Evolutionary conservation across 2,329 filamentous ascomycete genomes (phyloP).

Genomic region (Cordyceps farinosa): DNA sequence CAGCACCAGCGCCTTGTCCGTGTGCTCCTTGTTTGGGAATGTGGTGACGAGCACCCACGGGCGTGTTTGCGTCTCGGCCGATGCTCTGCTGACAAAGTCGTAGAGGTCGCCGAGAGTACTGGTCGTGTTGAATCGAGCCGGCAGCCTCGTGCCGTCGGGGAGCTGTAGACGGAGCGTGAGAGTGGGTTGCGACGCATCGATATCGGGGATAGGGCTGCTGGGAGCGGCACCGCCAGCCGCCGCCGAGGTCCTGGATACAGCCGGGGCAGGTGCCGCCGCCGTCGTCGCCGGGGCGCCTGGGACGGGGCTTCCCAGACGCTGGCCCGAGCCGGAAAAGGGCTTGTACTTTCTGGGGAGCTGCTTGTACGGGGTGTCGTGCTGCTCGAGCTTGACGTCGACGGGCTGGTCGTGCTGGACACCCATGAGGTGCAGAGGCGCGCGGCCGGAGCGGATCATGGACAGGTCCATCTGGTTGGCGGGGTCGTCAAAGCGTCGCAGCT

Average conservation of each 20-base stretch:
- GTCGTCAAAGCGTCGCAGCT: conserved; percentile 74
- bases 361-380: conserved; percentile 68
- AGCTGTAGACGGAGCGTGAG: conserved; percentile 73
- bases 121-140: conserved; percentile 77
- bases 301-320: conserved; percentile 72
- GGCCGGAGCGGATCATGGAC: conserved; percentile 71
- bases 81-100: conserved; percentile 65
- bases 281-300: conserved; percentile 49
- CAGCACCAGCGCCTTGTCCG: conserved; percentile 58
- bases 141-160: conserved; percentile 70
- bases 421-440: conserved; percentile 74
- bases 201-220: conserved; percentile 30
- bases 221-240: neutral
- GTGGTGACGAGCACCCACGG: conserved; percentile 75
- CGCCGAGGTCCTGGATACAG: conserved; percentile 32
- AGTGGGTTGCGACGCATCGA: conserved; percentile 65
- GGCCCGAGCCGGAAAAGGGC: conserved; percentile 69
- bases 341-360: conserved; percentile 71
- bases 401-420: conserved; percentile 71
- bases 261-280: conserved; percentile 28
- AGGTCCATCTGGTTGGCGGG: conserved; percentile 69
- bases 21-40: conserved; percentile 78
- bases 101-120: conserved; percentile 78
- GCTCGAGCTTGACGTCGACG: conserved; percentile 74
- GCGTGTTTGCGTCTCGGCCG: conserved; percentile 52